A percentile compares a stretch with the other conserved stretches of the same genome.
These are phyloP conservation scores for Arthrinium puccinioides DNA, from an alignment of 2,329 filamentous ascomycete genomes.

Conservation along the genomic window DNA sequence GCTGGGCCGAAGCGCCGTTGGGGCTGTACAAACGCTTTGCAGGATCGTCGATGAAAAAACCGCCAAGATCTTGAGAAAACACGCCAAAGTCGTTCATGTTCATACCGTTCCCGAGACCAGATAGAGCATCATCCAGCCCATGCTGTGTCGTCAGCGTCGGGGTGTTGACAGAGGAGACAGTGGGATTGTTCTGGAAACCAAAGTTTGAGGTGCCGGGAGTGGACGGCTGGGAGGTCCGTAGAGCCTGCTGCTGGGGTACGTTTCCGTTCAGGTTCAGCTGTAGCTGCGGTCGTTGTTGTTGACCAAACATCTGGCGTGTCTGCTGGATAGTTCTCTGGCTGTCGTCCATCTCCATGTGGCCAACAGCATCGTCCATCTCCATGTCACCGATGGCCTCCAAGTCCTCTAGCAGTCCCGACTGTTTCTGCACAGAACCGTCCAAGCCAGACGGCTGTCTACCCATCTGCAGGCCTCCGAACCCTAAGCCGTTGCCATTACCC, in stretches of 20 bases:
- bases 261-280: slow-evolving; percentile 78
- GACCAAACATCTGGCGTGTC: slow-evolving; percentile 57
- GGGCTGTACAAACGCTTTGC: slow-evolving; percentile 90
- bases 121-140: slow-evolving; percentile 68
- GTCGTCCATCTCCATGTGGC: slow-evolving; percentile 56
- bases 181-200: slow-evolving; percentile 84
- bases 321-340: slow-evolving; percentile 61
- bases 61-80: slow-evolving; percentile 38
- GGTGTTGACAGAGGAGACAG: slow-evolving; percentile 94
- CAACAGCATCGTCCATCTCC: slow-evolving; percentile 87
- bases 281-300: slow-evolving; percentile 61
- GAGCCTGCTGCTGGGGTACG: slow-evolving; percentile 66
- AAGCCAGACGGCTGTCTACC: slow-evolving; percentile 24
- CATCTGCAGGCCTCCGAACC: slow-evolving; percentile 28
- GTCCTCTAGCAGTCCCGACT: slow-evolving; percentile 48
- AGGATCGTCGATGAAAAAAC: slow-evolving; percentile 78
- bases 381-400: slow-evolving; percentile 88
- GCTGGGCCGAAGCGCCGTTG: slow-evolving; percentile 61
- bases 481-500: slow-evolving; percentile 11
- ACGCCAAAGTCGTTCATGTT: slow-evolving; percentile 51
- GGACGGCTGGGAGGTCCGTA: slow-evolving; percentile 78
- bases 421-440: slow-evolving; percentile 27
- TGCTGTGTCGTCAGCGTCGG: slow-evolving; percentile 80
- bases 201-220: slow-evolving; percentile 75
- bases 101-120: slow-evolving; percentile 51